These are phyloP conservation scores for Meira miltonrushii DNA, from an alignment of 1,284 basidiomycete genomes.

Conservation along the genomic window DNA sequence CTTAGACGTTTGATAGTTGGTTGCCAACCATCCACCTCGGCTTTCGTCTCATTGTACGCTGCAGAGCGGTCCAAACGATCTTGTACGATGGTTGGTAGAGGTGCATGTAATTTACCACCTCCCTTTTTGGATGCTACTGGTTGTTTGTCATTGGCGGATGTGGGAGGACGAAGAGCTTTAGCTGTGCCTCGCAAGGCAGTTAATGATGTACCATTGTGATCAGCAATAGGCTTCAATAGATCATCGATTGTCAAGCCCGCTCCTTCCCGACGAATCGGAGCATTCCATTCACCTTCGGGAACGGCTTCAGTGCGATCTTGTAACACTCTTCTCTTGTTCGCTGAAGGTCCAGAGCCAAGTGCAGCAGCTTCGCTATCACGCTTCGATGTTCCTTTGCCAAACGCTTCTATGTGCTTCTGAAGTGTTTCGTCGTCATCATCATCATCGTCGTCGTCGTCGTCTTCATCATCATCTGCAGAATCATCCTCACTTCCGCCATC, in stretches of 20 bases:
- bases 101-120: conserved; percentile 69
- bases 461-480: conserved; percentile 15
- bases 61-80: conserved; percentile 87
- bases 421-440: conserved; percentile 10
- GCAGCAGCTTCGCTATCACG: not conserved
- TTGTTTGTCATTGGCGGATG: conserved; percentile 55
- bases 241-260: conserved; percentile 60
- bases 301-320: conserved; percentile 70
- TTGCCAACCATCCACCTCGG: conserved; percentile 89
- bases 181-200: conserved; percentile 30
- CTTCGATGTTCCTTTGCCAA: not conserved
- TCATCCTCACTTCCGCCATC: conserved; percentile 30
- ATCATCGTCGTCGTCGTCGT: conserved; percentile 15
- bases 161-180: conserved; percentile 21
- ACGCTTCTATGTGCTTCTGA: conserved; percentile 58
- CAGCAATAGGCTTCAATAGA: conserved; percentile 64
- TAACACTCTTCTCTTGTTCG: conserved; percentile 55
- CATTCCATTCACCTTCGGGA: conserved; percentile 60
- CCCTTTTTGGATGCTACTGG: conserved; percentile 58
- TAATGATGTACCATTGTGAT: conserved; percentile 29
- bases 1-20: conserved; percentile 63
- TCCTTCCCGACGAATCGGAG: conserved; percentile 17
- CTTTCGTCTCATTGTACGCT: conserved; percentile 86
- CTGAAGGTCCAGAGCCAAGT: not conserved
- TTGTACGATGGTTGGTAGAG: conserved; percentile 77